Evolutionary conservation across 164 flowering plant species (phyloP).

Genomic region (Santalum album): DNA sequence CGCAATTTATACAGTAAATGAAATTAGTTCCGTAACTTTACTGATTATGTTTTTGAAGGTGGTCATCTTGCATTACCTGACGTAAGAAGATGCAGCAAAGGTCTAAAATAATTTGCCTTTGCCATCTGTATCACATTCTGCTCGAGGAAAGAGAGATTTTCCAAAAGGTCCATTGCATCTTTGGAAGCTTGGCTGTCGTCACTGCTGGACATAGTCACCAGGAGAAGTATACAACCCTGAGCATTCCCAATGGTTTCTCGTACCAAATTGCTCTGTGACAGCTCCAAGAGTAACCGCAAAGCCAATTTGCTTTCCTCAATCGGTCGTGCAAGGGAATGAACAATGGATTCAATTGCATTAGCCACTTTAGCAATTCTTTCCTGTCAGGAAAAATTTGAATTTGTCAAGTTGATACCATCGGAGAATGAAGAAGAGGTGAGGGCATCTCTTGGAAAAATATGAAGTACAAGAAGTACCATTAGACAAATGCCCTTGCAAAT

Average conservation of each 20-base stretch:
- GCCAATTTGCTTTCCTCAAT: constrained; percentile 50
- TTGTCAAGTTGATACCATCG: no score
- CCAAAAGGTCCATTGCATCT: constrained; percentile 48
- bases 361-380: constrained; percentile 41
- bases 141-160: constrained; percentile 51
- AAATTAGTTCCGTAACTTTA: no score
- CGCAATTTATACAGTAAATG: no score
- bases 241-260: constrained; percentile 42
- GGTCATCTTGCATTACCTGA: constrained; percentile 30
- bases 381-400: constrained; percentile 29
- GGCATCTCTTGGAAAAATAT: no score
- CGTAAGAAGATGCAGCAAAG: constrained; percentile 48
- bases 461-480: no score
- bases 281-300: constrained; percentile 48
- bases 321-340: constrained; percentile 48
- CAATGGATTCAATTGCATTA: constrained; percentile 40
- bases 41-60: no score
- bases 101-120: constrained; percentile 55
- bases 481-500: no score
- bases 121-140: constrained; percentile 66
- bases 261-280: constrained; percentile 30
- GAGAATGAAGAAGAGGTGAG: no score
- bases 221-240: constrained; percentile 57
- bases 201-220: constrained; percentile 46
- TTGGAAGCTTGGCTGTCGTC: constrained; percentile 43